A percentile compares a stretch with the other conserved stretches of the same genome.
These are phyloP conservation scores for Metschnikowia colocasiae DNA, from an alignment of 805 yeast genomes.

Conservation along the genomic window DNA sequence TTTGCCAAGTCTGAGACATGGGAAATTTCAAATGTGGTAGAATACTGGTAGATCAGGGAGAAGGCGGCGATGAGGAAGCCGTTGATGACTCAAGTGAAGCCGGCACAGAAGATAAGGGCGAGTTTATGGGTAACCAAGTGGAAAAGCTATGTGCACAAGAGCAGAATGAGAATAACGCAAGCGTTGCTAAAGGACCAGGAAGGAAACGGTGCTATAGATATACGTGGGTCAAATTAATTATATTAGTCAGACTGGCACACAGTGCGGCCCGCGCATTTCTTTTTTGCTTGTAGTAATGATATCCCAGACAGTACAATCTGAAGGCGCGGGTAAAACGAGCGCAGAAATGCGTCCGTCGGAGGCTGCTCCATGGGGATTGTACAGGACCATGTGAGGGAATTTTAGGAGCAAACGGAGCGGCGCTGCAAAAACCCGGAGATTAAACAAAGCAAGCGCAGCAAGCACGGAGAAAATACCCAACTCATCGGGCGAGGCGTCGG, in stretches of 20 bases:
- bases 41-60: background rate
- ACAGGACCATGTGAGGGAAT: background rate
- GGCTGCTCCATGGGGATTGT: background rate
- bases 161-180: background rate
- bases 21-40: background rate
- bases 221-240: background rate
- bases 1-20: conserved; percentile 11
- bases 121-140: background rate
- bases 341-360: background rate
- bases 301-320: background rate
- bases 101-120: background rate
- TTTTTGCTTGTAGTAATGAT: conserved; percentile 1
- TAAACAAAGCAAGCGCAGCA: background rate
- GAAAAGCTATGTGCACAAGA: background rate
- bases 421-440: background rate
- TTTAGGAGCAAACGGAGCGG: background rate
- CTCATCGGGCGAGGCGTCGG: background rate
- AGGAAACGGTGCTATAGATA: background rate
- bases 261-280: conserved; percentile 4
- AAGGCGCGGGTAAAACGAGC: background rate
- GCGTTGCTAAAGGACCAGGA: background rate
- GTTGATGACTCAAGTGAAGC: background rate
- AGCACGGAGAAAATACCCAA: background rate
- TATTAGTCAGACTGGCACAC: conserved; percentile 1
- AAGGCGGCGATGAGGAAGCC: background rate